Evolutionary conservation across 2,329 filamentous ascomycete genomes (phyloP), one percentile per base, ranked within the genome.

Genomic region (Diaporthe sp.): DNA sequence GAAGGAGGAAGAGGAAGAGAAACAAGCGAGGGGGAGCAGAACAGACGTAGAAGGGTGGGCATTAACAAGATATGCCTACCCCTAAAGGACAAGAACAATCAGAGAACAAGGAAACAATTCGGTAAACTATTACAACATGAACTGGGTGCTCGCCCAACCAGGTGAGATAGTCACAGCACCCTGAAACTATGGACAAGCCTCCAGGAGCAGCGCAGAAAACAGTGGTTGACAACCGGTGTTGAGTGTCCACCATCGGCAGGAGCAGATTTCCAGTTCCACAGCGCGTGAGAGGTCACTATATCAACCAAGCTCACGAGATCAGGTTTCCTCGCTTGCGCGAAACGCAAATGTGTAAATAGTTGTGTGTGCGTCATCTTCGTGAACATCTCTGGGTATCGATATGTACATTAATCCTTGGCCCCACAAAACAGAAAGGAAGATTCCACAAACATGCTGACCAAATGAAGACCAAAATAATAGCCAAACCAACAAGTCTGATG

Each of bases 361-460:
- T 51, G 13, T 51, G 13, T 51, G 9, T 20, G 65, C 34, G 37
- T 70, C 47, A 20, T 68, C 65, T 39, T 55, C 49, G 65, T 53
- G 39, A 68, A 53, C 65, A 31, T 68, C 65, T 70, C n/a, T 70
- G 65, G 65, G 65, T 70, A 70, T 70, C 65, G 51, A 55, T 53
- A 70, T 70, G 15, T 70, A 70, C 47, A 70, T 13, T 17, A 68
- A 68, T 70, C 34, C 65, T 25, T 17, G 2, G 44, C n/a, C 31
- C 65, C 65, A 39, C 25, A 37, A 39, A 53, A 67, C 20, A 51
- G 31, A 34, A 25, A 67, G 22, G 4, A 13, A 22, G 2, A 58
- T 20, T 22, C 34, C 60, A 28, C 15, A 39, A 28, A 37, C 49
- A 55, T 55, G 22, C 49, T 28, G 49, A 55, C 34, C 13, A 22